Evolutionary conservation across 768 basidiomycete species (phyloP).

Genomic region (Tricholoma sp.): DNA sequence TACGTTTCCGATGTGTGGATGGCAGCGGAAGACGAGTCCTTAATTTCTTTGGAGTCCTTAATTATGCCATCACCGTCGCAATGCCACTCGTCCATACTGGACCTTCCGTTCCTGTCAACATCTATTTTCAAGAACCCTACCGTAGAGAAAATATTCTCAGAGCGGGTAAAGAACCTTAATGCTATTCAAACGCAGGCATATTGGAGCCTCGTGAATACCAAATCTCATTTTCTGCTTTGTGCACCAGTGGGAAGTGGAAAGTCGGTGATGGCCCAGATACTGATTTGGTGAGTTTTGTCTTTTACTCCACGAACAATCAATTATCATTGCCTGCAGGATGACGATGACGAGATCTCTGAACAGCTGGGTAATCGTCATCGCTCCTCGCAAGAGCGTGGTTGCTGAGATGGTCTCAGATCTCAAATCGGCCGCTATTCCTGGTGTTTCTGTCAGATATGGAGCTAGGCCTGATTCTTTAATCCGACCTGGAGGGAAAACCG

Average conservation of each 20-base stretch:
- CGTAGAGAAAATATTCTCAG: conserved; percentile 42
- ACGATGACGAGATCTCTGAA: conserved; percentile 36
- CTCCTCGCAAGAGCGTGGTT: conserved; percentile 53
- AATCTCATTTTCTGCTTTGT: conserved; percentile 64
- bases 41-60: conserved; percentile 59
- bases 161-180: conserved; percentile 58
- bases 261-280: conserved; percentile 62
- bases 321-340: conserved; percentile 39
- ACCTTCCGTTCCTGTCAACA: conserved; percentile 70
- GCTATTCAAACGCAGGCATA: conserved; percentile 86
- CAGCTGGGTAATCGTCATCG: conserved; percentile 61
- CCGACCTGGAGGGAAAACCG: conserved; percentile 33
- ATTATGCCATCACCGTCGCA: conserved; percentile 66
- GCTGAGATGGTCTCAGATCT: conserved; percentile 53
- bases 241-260: conserved; percentile 83
- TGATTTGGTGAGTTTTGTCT: conserved; percentile 59
- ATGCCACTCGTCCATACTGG: conserved; percentile 57
- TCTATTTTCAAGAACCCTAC: conserved; percentile 43
- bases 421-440: conserved; percentile 31
- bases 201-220: conserved; percentile 74
- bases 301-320: neutral
- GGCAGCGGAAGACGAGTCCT: conserved; percentile 76
- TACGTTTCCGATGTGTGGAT: conserved; percentile 91
- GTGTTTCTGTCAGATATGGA: conserved; percentile 32
- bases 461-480: conserved; percentile 33